Base-by-base conservation (phyloP, 495 filamentous ascomycete species). In the Xylaria bambusicola region DNA sequence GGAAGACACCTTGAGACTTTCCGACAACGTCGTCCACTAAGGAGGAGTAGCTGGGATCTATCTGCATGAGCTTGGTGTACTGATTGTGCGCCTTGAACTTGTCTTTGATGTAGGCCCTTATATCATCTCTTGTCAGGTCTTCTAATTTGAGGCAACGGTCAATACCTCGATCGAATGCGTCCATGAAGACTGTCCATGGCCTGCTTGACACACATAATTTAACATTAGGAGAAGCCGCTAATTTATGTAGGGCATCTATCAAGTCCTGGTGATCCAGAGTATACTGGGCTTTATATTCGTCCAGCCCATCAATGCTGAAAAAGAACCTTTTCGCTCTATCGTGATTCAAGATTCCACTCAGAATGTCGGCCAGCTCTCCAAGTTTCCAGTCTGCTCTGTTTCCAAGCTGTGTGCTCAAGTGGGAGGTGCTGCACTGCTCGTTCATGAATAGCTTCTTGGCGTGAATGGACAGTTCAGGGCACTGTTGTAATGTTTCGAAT, bases 151-250 rank as follows among this genome's bases (percentile, higher is more conserved):
- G 26, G 13, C 56, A 49, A 10, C 41, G 21, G 3, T 31, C 13
- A 1, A 35, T 36, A 33, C 50, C 18, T 6, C 42, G 18, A 0
- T 64, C 66, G 44, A 81, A 81, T 0, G 62, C 66, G 50, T 77
- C 64, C 21, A 71, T 60, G 58, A 84, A 83, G 0, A 66, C 64
- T 21, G 70, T 69, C 75, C 73, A 80, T 0, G 79, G 77, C 1
- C 81, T 71, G 62, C 82, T 83, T 9, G 80, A 78, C 1, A 80
- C 61, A 58, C 81, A 84, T 6, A 78, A 13, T 48, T 82, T 83
- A 50, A 82, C 56, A 5, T 44, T 42, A 20, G 36, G 51, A 1
- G 51, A 42, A 6, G 38, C 26, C 2, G 56, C 73, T 59, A 24
- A 44, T 27, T 35, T 53, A 20, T 20, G 35, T 10, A 58, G 48